Evolutionary conservation across 1,284 basidiomycete species (phyloP), one percentile per base, ranked within the genome.

Genomic region (Stygiomarasmius scandens): DNA sequence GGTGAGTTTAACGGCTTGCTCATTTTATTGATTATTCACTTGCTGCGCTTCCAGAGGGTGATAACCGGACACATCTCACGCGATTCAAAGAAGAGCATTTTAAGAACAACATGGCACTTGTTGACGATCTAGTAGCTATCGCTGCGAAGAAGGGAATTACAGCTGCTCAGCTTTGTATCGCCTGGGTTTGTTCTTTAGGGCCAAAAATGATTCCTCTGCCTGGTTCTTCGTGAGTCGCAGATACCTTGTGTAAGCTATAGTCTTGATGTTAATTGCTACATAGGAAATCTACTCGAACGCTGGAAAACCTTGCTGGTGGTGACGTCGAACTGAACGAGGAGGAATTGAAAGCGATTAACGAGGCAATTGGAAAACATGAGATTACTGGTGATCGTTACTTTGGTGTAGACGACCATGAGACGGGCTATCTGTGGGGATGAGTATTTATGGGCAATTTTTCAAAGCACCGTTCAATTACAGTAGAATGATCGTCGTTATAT

Each of bases 91-190:
- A 56, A 3, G 60, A 47, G 65, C 80, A 79, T 61, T 78, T 86
- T 59, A 72, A 77, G 48, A 73, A 82, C 63, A 90, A 90, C 70
- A 66, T 84, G 56, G 70, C 76, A 36, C 71, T 90, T 16, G 83
- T 85, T 2, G 75, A 84, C 16, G 66, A 66, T 14, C 65, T 85
- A 41, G 65, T 75, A 34, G 68, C 62, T 12, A 71, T 87, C 34
- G 83, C 84, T 0, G 65, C 70, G 47, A 75, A 74, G 66, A 84
- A 82, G 68, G 75, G 74, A 0, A 66, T 83, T 25, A 82, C 82
- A 0, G 69, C 82, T 0, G 79, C 81, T 0, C 86, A 89, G 67
- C 72, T 90, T 12, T 76, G 78, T 36, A 74, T 90, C 36, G 85
- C 87, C 0, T 90, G 86, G 85, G 76, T 88, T 9, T 66, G 73